A percentile compares a stretch with the other conserved stretches of the same genome.
phyloP scores from a whole-genome alignment of 129 eudicot species.

The Apium graveolens region DNA sequence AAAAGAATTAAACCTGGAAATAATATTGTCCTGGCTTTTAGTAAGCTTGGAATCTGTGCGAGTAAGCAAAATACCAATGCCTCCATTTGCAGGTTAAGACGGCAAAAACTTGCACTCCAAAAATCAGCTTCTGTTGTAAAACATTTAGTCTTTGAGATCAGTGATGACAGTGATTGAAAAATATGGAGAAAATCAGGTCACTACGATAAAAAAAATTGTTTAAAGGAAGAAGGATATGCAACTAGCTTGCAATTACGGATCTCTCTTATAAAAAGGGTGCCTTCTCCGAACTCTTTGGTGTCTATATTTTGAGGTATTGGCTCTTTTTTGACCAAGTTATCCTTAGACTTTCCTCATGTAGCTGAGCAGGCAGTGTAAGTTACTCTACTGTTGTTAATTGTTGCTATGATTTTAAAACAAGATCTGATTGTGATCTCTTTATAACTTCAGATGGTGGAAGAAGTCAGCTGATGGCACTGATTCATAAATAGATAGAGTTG shows the following conservation, averaged over 20 bases:
- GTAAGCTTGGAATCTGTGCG: conserved; percentile 33
- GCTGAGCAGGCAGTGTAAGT: neutral
- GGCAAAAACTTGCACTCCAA: conserved; percentile 12
- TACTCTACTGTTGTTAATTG: neutral
- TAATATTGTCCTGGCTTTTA: conserved; percentile 42
- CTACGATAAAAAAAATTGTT: neutral
- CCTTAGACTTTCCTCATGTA: neutral
- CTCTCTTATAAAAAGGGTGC: neutral
- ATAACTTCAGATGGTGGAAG: neutral
- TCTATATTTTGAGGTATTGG: neutral
- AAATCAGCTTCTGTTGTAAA: conserved; percentile 23
- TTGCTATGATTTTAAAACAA: neutral
- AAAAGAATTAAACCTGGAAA: conserved; percentile 41
- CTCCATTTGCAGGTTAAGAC: conserved; percentile 32
- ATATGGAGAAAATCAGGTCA: neutral
- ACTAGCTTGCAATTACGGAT: neutral
- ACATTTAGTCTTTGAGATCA: conserved; percentile 55
- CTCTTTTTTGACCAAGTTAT: neutral
- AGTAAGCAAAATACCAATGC: conserved; percentile 29
- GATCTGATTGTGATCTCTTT: neutral
- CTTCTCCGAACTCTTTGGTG: neutral
- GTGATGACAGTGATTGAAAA: conserved; percentile 30
- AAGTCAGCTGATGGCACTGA: neutral
- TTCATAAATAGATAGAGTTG: neutral
- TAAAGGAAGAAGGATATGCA: neutral